Evolutionary conservation across 1,284 basidiomycete species (phyloP), one percentile per base, ranked within the genome.

Genomic region (Malassezia globosa): DNA sequence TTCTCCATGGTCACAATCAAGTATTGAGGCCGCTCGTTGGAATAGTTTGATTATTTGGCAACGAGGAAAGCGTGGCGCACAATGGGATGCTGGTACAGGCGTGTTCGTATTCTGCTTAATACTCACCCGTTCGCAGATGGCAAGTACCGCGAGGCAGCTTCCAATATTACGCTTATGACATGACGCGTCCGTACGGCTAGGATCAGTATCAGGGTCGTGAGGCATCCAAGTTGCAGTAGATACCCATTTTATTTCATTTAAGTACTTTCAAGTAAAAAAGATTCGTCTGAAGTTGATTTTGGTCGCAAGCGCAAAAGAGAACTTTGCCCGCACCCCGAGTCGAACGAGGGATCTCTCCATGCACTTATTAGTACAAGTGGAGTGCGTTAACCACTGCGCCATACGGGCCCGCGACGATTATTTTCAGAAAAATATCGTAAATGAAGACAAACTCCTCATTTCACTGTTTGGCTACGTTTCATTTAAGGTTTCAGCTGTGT

Each of bases 301-400:
- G n/a, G n/a, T n/a, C n/a, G n/a, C n/a, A n/a, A n/a, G n/a, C n/a
- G 4, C 11, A 2, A 36, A 34, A 51, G 47, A 47, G 36, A 37
- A 29, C 8, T 3, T 14, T 52, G 50, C 50, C 50, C 50, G 50
- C 50, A 52, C 50, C 50, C 50, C 50, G 50, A 52, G 50, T 52
- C 50, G 50, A 52, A 52, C 50, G 50, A 52, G 50, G 50, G 50
- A 52, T 52, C 50, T 52, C 45, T 46, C 50, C 50, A 52, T 52
- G 45, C 47, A 47, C 33, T 21, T 11, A 24, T 18, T 23, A 49
- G 38, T 52, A 52, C 50, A 52, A 52, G 50, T 52, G 50, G 50
- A 46, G 41, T 47, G 50, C 50, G 50, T 52, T 52, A 52, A 52
- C 50, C 50, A 52, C 50, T 52, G 50, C 50, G 50, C 50, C 50